Evolutionary conservation across 306 rosid genomes (phyloP).

Genomic region (Geum urbanum): DNA sequence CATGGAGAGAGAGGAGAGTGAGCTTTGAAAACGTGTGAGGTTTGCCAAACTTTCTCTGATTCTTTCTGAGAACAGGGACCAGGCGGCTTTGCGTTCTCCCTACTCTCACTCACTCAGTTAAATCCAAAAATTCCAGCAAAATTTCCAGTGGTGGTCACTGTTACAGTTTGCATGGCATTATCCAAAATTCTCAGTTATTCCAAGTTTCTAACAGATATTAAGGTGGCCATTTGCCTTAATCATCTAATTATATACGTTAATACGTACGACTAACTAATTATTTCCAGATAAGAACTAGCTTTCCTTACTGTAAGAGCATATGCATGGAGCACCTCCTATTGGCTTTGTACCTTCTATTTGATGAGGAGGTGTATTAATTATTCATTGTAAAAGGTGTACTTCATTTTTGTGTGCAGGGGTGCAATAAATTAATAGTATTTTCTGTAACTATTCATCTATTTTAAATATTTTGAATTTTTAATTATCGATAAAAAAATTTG

Average conservation of each 20-base stretch:
- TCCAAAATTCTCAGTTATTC: no score
- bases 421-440: no score
- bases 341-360: no score
- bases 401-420: no score
- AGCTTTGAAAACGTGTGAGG: not conserved
- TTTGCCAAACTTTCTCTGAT: constrained; percentile 21
- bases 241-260: no score
- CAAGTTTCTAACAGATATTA: not conserved
- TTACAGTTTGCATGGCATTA: constrained; percentile 24
- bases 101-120: not conserved
- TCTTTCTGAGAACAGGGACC: constrained; percentile 7
- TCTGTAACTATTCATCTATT: no score
- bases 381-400: no score
- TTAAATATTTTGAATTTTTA: no score
- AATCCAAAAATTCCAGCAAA: no score
- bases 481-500: no score
- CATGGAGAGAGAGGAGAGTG: not conserved
- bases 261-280: not conserved
- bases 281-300: not conserved
- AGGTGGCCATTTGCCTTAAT: constrained; percentile 4
- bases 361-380: no score
- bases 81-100: constrained; percentile 25
- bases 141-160: not conserved
- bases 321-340: no score
- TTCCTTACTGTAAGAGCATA: not conserved